These are phyloP conservation scores for Pseudogymnoascus sp. DNA, from an alignment of 2,329 filamentous ascomycete species.

Conservation along the genomic window DNA sequence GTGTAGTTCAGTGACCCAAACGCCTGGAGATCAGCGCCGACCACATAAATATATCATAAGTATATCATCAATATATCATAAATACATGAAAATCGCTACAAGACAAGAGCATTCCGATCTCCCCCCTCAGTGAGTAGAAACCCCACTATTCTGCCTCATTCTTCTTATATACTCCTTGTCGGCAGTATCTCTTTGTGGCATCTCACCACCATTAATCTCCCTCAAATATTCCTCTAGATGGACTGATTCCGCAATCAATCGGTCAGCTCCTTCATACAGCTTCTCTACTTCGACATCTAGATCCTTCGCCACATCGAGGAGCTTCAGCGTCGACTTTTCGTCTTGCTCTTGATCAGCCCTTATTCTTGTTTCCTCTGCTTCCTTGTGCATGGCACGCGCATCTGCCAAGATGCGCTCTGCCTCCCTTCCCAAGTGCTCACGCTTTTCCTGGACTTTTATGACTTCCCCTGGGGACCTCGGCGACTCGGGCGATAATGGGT, in stretches of 20 bases:
- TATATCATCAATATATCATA: no score
- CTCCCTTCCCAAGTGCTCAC: neutral
- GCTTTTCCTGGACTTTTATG: neutral
- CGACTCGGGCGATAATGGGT: neutral
- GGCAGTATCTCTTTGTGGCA: neutral
- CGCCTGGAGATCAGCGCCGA: neutral
- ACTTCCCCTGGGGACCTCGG: neutral
- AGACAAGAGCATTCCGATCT: neutral
- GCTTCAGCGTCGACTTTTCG: neutral
- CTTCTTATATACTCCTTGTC: conserved; percentile 2
- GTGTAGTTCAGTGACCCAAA: neutral
- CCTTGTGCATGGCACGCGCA: neutral
- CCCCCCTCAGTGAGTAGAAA: neutral
- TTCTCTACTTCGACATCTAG: neutral
- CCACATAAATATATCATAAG: neutral
- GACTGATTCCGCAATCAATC: neutral
- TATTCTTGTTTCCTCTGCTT: conserved; percentile 2
- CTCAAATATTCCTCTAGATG: neutral
- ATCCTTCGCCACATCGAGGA: neutral
- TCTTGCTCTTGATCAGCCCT: neutral
- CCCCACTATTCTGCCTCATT: neutral
- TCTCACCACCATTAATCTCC: neutral
- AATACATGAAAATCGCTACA: neutral
- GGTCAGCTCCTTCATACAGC: neutral
- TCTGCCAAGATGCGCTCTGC: neutral